These are phyloP conservation scores for Phallus indusiatus DNA, from an alignment of 768 basidiomycete genomes.

Conservation along the genomic window DNA sequence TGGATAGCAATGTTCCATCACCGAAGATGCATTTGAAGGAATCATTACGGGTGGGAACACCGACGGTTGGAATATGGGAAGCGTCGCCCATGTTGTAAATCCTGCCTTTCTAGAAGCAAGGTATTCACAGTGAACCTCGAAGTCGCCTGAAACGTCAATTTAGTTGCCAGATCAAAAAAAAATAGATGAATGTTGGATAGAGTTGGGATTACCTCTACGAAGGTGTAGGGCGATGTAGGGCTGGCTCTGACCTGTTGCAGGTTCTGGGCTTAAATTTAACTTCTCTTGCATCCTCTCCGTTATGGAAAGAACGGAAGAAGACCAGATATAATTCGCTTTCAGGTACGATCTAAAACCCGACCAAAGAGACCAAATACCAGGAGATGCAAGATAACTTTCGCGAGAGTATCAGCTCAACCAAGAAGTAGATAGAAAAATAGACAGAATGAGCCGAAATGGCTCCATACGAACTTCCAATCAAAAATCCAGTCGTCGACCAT, in stretches of 20 bases:
- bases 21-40: neutral
- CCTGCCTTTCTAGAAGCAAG: neutral
- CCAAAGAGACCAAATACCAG: neutral
- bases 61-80: neutral
- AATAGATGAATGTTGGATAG: neutral
- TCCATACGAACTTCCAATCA: neutral
- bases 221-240: neutral
- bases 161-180: neutral
- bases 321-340: neutral
- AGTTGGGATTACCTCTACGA: neutral
- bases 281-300: neutral
- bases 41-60: neutral
- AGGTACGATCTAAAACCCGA: neutral
- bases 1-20: neutral
- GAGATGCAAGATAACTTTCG: neutral
- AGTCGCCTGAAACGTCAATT: neutral
- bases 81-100: neutral
- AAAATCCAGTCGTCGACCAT: neutral
- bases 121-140: neutral
- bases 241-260: neutral
- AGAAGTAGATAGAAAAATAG: too few species aligned
- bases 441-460: neutral
- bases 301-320: neutral
- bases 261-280: neutral
- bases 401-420: neutral